Evolutionary conservation across 257 asterid species (phyloP).

Genomic region (Prunella vulgaris): DNA sequence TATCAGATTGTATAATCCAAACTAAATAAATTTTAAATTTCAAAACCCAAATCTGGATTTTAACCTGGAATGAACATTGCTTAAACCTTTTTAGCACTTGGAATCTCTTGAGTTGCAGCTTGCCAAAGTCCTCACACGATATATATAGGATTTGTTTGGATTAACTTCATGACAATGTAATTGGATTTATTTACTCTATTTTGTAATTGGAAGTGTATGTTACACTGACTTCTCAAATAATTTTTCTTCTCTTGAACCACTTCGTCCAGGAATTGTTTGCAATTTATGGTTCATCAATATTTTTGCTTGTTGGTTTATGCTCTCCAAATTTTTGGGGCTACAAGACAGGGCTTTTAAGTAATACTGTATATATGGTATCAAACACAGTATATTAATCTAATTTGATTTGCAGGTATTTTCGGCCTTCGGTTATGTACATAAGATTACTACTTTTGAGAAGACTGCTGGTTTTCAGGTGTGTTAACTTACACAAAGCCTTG

Average conservation of each 20-base stretch:
- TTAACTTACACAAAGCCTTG: slow-evolving; percentile 8
- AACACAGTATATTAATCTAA: slow-evolving; percentile 13
- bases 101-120: slow-evolving; percentile 5
- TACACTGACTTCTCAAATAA: background rate
- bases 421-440: slow-evolving; percentile 88
- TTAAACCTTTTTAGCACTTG: too few species aligned
- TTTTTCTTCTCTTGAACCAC: background rate
- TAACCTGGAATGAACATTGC: too few species aligned
- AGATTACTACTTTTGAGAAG: slow-evolving; percentile 93
- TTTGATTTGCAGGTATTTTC: slow-evolving; percentile 66
- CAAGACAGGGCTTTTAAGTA: background rate
- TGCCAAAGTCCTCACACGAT: slow-evolving; percentile 9
- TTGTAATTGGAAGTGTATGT: background rate
- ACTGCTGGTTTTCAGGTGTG: slow-evolving; percentile 94
- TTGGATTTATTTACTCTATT: background rate
- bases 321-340: background rate
- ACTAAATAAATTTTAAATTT: too few species aligned
- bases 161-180: slow-evolving; percentile 9
- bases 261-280: background rate
- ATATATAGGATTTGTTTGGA: background rate
- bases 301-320: slow-evolving; percentile 1
- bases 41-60: too few species aligned
- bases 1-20: too few species aligned
- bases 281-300: background rate
- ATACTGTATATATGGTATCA: slow-evolving; percentile 9